Base-by-base conservation (phyloP, 2,329 filamentous ascomycete species). In the Microdochium trichocladiopsis region DNA sequence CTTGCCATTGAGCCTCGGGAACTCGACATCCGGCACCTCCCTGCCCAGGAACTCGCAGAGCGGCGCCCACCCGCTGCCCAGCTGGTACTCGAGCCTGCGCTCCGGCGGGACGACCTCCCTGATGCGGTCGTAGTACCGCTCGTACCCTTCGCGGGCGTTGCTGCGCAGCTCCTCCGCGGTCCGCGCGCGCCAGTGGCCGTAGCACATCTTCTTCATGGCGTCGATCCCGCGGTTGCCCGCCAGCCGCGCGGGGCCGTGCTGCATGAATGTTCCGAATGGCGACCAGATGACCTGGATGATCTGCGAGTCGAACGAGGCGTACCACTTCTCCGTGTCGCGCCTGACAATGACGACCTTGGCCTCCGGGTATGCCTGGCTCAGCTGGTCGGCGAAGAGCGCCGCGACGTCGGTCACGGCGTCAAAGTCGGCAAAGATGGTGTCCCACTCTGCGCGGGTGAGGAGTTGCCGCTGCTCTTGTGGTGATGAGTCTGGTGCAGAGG, bases 161-260 rank as follows among this genome's bases (percentile, higher is more conserved):
- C 22, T 33, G 14, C 43, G 18, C 2, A 56, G 12, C 28, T 51
- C 50, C 2, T 22, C 33, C 11, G 16, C 21, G 23, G 36, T 50
- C 6, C 31, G 47, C 6, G 37, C 54, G 6, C 36, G 43, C 25
- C 53, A 56, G 22, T 51, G 28, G 9, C 56, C 53, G 14, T 52
- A 21, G 10, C 53, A 23, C 16, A 54, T 50, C 49, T 55, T 55
- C 23, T 36, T 22, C 48, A 54, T 54, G 2, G 51, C 53, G 16
- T 21, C 16, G 2, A 51, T 49, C 11, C 66, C 65, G 50, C 52
- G 65, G 55, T 23, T 48, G 48, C 53, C 69, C n/a, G 69, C 61
- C 58, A 58, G 58, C 2, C 59, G 58, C 2, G 25, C 31, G 1
- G 25, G n/a, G 14, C 51, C 21, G 21, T 49, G 49, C 23, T 48